These are phyloP conservation scores for Fusarium tuaranense DNA, from an alignment of 2,329 filamentous ascomycete genomes.

Conservation along the genomic window DNA sequence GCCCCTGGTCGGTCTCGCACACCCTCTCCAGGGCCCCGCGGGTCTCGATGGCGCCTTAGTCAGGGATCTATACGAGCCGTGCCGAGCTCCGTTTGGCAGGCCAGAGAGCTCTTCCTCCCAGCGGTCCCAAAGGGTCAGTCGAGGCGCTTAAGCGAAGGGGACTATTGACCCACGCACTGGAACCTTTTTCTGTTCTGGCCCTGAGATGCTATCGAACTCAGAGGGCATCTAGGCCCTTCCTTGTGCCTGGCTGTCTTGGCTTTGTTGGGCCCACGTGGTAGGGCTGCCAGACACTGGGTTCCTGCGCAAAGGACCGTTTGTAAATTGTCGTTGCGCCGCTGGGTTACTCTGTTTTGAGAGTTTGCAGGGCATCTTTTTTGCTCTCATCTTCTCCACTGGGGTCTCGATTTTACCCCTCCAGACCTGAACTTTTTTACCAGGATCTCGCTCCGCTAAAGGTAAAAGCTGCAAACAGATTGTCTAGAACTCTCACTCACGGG, in stretches of 20 bases:
- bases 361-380: not conserved
- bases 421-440: not conserved
- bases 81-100: not conserved
- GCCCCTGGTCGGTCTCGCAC: not conserved
- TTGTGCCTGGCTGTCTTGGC: not conserved
- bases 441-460: not conserved
- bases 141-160: not conserved
- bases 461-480: not conserved
- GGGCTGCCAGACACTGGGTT: not conserved
- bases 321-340: not conserved
- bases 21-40: not conserved
- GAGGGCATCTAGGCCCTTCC: not conserved
- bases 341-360: not conserved
- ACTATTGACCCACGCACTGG: not conserved
- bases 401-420: not conserved
- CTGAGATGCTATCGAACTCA: not conserved
- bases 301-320: not conserved
- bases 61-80: slow-evolving; percentile 1
- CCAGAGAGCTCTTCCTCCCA: not conserved
- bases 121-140: not conserved
- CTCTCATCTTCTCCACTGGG: not conserved
- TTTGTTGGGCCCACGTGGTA: not conserved
- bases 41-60: not conserved
- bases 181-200: not conserved
- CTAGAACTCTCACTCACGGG: not conserved